phyloP scores from a whole-genome alignment of 2,329 filamentous ascomycete species.

The Metarhizium robertsii region DNA sequence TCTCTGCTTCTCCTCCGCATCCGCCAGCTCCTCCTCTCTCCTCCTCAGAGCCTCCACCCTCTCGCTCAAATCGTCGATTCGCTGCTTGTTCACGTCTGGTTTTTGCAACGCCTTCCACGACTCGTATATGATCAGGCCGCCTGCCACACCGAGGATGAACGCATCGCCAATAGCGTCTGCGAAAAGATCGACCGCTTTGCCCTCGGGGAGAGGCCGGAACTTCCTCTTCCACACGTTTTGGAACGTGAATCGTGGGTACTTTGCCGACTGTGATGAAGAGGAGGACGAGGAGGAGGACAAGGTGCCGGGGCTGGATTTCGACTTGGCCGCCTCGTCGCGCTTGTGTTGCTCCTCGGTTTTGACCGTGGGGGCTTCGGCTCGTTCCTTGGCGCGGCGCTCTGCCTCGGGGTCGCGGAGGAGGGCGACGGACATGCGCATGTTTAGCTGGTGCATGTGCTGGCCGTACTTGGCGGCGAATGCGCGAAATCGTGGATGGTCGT shows the following conservation, averaged over 20 bases:
- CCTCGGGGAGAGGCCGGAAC: conserved; percentile 54
- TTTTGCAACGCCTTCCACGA: conserved; percentile 50
- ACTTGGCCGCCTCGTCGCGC: conserved; percentile 40
- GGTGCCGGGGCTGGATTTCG: conserved; percentile 20
- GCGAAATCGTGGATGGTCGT: conserved; percentile 54
- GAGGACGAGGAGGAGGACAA: neutral
- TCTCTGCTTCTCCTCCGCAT: conserved; percentile 32
- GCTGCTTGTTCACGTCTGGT: conserved; percentile 47
- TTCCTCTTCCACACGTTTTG: conserved; percentile 52
- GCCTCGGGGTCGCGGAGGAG: conserved; percentile 47
- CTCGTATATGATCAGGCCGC: conserved; percentile 50
- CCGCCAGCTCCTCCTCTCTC: conserved; percentile 40
- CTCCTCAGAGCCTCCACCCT: conserved; percentile 39
- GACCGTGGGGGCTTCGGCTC: conserved; percentile 53
- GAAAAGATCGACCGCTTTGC: conserved; percentile 57
- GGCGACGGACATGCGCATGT: conserved; percentile 55
- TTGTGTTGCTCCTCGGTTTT: conserved; percentile 53
- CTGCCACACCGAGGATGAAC: conserved; percentile 53
- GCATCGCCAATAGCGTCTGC: conserved; percentile 55
- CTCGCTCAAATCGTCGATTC: conserved; percentile 38
- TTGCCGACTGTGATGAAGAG: conserved; percentile 8
- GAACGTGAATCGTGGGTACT: conserved; percentile 20
- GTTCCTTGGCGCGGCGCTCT: conserved; percentile 50
- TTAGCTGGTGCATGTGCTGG: conserved; percentile 56
- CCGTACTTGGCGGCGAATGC: conserved; percentile 52